Conservation (phyloP, 1,284 basidiomycete genomes). For the Rhodotorula glutinis region DNA sequence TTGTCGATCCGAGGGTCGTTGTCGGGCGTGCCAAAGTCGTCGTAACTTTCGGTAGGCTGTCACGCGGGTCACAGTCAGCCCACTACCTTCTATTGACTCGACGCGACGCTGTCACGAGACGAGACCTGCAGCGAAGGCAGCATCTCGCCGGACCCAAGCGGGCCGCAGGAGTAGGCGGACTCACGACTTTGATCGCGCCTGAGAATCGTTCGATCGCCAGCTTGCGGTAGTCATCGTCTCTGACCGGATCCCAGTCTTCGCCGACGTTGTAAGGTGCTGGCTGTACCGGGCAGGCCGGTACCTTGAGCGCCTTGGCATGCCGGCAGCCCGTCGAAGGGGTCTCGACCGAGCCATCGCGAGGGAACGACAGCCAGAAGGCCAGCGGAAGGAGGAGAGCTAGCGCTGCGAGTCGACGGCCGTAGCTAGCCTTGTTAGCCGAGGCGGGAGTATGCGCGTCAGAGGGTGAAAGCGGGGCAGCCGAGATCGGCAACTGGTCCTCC, state of each 20-base stretch:
- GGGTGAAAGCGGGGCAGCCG: background rate
- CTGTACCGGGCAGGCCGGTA: conserved; percentile 28
- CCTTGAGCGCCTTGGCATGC: background rate
- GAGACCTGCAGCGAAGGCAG: no score
- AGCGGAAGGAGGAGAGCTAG: conserved; percentile 16
- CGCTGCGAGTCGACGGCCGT: conserved; percentile 2
- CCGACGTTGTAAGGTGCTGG: conserved; percentile 19
- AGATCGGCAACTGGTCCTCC: background rate
- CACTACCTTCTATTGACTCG: no score
- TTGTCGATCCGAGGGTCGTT: conserved; percentile 48
- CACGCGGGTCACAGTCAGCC: no score
- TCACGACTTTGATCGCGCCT: conserved; percentile 32
- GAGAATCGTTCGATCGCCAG: conserved; percentile 24
- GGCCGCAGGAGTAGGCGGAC: background rate
- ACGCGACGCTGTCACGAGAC: no score
- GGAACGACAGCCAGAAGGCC: conserved; percentile 15
- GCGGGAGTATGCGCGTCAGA: background rate
- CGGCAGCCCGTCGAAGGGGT: background rate
- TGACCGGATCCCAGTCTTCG: conserved; percentile 24
- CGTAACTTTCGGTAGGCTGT: conserved; percentile 49
- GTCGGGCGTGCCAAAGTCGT: conserved; percentile 48
- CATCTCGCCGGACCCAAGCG: no score
- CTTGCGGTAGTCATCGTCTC: conserved; percentile 19
- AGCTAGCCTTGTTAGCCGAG: background rate
- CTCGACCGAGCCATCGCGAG: background rate